Conservation (phyloP, 192 early-diverging fungal genomes). For the Backusella sp. region DNA sequence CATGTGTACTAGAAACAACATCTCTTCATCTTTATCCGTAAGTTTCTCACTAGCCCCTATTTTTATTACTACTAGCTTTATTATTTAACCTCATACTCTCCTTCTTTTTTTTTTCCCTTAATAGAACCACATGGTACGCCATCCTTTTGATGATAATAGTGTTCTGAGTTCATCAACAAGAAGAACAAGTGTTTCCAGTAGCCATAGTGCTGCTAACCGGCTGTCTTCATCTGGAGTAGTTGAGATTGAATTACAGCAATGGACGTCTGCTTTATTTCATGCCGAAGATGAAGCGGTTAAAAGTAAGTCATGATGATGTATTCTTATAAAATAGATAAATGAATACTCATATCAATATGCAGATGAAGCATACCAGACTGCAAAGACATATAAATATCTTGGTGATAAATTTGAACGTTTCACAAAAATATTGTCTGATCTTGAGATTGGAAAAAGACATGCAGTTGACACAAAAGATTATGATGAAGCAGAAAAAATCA, state of each 20-base stretch:
- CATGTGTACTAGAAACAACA: not conserved
- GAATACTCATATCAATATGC: not conserved
- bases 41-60: not conserved
- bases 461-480: slow-evolving; percentile 73
- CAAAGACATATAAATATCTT: slow-evolving; percentile 58
- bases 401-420: slow-evolving; percentile 23
- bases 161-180: slow-evolving; percentile 33
- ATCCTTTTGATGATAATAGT: slow-evolving; percentile 22
- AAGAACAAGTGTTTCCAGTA: slow-evolving; percentile 35
- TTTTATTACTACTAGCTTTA: not conserved
- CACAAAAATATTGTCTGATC: slow-evolving; percentile 21
- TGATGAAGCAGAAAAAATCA: slow-evolving; percentile 71
- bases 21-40: slow-evolving; percentile 1
- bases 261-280: slow-evolving; percentile 40
- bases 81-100: not conserved
- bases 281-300: slow-evolving; percentile 59
- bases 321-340: not conserved
- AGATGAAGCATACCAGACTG: slow-evolving; percentile 63
- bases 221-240: slow-evolving; percentile 14
- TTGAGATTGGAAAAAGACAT: slow-evolving; percentile 55
- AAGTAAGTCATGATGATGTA: slow-evolving; percentile 27
- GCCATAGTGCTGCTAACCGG: slow-evolving; percentile 16
- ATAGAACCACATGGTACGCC: slow-evolving; percentile 21
- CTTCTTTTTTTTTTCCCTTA: not conserved
- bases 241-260: slow-evolving; percentile 29